Percentiles rank a stretch among this genome's conserved stretches.
These are phyloP conservation scores for Penicillium sp. DNA, from an alignment of 2,329 filamentous ascomycete species.

Conservation along the genomic window DNA sequence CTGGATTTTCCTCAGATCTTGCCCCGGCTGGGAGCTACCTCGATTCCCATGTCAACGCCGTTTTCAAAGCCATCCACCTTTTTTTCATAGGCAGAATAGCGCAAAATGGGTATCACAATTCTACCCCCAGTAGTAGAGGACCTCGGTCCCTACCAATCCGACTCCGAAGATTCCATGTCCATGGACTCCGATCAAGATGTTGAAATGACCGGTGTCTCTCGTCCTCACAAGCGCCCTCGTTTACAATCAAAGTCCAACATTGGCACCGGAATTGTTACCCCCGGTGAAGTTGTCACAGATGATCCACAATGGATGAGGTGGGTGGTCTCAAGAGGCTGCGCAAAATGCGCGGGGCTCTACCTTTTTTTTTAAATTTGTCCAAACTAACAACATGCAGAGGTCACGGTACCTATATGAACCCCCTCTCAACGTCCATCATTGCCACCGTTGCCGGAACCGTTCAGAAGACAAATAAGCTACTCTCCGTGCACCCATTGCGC, in stretches of 20 bases:
- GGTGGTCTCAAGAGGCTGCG: constrained; percentile 6
- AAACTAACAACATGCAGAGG: constrained; percentile 58
- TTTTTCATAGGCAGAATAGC: not conserved
- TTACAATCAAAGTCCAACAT: constrained; percentile 25
- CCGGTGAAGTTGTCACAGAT: constrained; percentile 82
- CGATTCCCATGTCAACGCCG: not conserved
- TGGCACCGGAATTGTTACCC: constrained; percentile 69
- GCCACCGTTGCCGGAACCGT: constrained; percentile 90
- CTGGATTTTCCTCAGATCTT: constrained; percentile 3
- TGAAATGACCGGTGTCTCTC: constrained; percentile 31
- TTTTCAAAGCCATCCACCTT: not conserved
- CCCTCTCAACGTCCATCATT: constrained; percentile 66
- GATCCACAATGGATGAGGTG: constrained; percentile 93
- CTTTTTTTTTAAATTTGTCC: not conserved
- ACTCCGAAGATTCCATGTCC: constrained; percentile 54
- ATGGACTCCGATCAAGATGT: constrained; percentile 49
- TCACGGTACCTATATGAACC: constrained; percentile 82
- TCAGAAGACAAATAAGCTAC: constrained; percentile 92
- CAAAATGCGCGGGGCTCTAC: not conserved
- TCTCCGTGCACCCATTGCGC: constrained; percentile 85
- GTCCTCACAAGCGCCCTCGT: constrained; percentile 42
- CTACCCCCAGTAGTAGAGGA: constrained; percentile 51
- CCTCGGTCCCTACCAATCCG: constrained; percentile 31
- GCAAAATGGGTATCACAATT: constrained; percentile 60
- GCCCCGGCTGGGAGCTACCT: constrained; percentile 1